Evolutionary conservation across 768 basidiomycete genomes (phyloP).

Genomic region (Podaxis pistillaris): DNA sequence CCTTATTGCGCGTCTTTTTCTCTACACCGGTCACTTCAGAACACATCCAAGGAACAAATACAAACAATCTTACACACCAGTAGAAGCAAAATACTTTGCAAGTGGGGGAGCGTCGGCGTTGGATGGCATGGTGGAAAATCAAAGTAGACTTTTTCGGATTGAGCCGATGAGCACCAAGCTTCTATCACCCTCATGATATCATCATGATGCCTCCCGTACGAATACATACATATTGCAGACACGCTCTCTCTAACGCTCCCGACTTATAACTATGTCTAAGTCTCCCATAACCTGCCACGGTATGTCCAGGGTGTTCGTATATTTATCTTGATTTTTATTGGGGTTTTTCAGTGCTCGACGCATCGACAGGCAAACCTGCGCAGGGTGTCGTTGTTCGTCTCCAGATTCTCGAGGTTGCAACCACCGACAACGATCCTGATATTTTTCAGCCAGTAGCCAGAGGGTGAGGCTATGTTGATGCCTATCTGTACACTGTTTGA

Average conservation of each 20-base stretch:
- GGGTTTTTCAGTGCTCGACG: conserved; percentile 69
- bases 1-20: conserved; percentile 90
- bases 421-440: conserved; percentile 32
- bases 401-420: conserved; percentile 43
- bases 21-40: conserved; percentile 38
- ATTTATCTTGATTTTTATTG: neutral
- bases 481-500: conserved; percentile 11
- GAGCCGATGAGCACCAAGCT: neutral
- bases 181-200: neutral
- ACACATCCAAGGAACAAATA: neutral
- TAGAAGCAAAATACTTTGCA: conserved; percentile 90
- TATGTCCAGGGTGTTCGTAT: conserved; percentile 27
- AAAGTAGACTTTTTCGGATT: conserved; percentile 21
- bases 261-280: conserved; percentile 37
- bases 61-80: conserved; percentile 50
- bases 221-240: neutral
- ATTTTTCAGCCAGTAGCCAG: conserved; percentile 54
- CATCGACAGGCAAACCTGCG: conserved; percentile 81
- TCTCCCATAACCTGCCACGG: conserved; percentile 94
- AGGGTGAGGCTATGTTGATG: conserved; percentile 46
- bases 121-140: conserved; percentile 26
- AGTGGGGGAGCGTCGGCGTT: conserved; percentile 53
- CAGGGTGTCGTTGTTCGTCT: conserved; percentile 63
- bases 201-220: neutral
- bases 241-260: neutral